These are phyloP conservation scores for Gomphus sp. DNA, from an alignment of 1,284 basidiomycete genomes.

Conservation along the genomic window DNA sequence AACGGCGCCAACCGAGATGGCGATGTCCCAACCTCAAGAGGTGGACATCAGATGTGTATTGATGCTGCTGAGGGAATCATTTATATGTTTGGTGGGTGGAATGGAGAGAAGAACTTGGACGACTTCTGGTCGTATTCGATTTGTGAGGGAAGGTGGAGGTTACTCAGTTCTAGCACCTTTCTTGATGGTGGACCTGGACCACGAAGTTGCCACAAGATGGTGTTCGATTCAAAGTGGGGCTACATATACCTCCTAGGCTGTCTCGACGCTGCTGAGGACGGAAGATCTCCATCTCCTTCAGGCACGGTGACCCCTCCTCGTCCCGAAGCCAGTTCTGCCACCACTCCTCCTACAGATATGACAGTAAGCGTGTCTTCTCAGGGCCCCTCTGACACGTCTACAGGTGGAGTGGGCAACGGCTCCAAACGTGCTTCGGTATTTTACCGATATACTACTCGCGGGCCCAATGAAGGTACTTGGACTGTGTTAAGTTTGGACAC, in stretches of 20 bases:
- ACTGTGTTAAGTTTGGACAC: slow-evolving; percentile 56
- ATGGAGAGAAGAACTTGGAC: slow-evolving; percentile 62
- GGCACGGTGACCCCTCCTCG: slow-evolving; percentile 7
- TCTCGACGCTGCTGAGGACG: slow-evolving; percentile 42
- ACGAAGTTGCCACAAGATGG: slow-evolving; percentile 78
- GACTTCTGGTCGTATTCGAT: slow-evolving; percentile 77
- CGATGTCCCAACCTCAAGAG: slow-evolving; percentile 49
- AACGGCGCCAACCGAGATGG: slow-evolving; percentile 50
- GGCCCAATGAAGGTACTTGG: slow-evolving; percentile 54
- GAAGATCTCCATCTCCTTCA: slow-evolving; percentile 19
- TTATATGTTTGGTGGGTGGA: slow-evolving; percentile 77
- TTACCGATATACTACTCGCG: slow-evolving; percentile 59
- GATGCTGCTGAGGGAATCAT: slow-evolving; percentile 55
- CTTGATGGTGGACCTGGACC: slow-evolving; percentile 61
- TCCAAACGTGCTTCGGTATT: slow-evolving; percentile 29
- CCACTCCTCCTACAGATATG: neutral
- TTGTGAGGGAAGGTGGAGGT: slow-evolving; percentile 51
- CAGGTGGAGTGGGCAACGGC: slow-evolving; percentile 1
- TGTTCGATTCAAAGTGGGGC: slow-evolving; percentile 61
- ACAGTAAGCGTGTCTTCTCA: neutral
- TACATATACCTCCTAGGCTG: slow-evolving; percentile 66
- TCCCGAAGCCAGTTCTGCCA: slow-evolving; percentile 8
- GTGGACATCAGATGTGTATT: slow-evolving; percentile 79
- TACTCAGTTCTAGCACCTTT: slow-evolving; percentile 49
- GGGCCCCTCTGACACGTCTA: neutral